Evolutionary conservation across 495 filamentous ascomycete species (phyloP), one percentile per base, ranked within the genome.

Genomic region (Xylaria sp.): DNA sequence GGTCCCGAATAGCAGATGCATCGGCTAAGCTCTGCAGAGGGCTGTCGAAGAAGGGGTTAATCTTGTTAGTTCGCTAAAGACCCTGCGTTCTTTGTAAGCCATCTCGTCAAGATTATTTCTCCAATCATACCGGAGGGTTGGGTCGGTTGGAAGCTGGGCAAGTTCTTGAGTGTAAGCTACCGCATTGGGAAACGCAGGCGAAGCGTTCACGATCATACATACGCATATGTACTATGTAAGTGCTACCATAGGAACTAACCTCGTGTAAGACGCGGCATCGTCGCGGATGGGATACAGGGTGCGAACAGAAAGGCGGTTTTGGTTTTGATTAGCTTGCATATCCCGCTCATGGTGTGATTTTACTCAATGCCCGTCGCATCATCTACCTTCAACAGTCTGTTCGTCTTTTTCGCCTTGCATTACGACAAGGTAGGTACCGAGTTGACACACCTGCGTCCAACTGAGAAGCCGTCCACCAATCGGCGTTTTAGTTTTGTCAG

Each of bases 1-100:
- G 68, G 68, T 70, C 58, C 68, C 68, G 68, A 70, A 43, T 69
- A 69, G 35, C 41, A 31, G 44, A 67, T 55, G 64, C 48, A 67
- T 26, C 26, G 35, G 46, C 29, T 35, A 66, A 37, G 17, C 62
- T 67, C 12, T 53, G 48, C 43, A 40, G 31, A 50, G 43, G 33
- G 46, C 31, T 14, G 31, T 17, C 53, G 50, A 44, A 35, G 33
- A 31, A 11, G 31, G 11, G 29, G 33, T 58, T 24, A 37, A 17
- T 46, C 48, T 31, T 26, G 66, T 44, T n/a, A 44, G 50, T 40
- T 68, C 66, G 52, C 40, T 50, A 68, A 68, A 33, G 9, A 31
- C 11, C 52, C 50, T 46, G 33, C 50, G 40, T 35, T 11, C n/a
- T 69, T 40, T 58, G 66, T 66, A 40, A 19, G 46, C 33, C 48